Base-by-base conservation (phyloP, 306 rosid species). In the Castanospermum australe region DNA sequence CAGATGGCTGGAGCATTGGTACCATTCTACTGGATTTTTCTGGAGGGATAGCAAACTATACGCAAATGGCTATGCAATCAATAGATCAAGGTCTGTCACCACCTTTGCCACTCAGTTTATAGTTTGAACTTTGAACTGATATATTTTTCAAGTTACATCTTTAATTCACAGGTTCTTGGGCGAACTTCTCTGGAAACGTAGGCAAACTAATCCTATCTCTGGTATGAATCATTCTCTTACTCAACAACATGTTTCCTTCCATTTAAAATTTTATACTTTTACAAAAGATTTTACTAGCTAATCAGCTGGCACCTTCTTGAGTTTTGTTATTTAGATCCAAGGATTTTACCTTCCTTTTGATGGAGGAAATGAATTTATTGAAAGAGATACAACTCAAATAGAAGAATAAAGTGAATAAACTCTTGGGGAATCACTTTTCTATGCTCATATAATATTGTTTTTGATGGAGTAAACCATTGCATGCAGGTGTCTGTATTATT, bases 121-220 rank as follows among this genome's bases (percentile, higher is more conserved):
- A 56, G 21, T 45, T 65, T 72, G 9, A n/a, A n/a, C n/a, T n/a
- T n/a, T n/a, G n/a, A 74, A 71, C 8, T 72, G 5, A 75, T 22
- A 36, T 50, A n/a, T 47, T 62, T 35, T 44, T 30, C 54, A 87
- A 52, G 48, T 44, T 44, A 56, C 21, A 30, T 41, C 5, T 50
- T 65, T 44, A 0, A 22, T 84, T 79, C 83, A 11, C 89, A 90
- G 97, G 57, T 85, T 92, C 97, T 54, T 90, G 88, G 98, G 89
- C 87, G 71, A 91, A 91, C 83, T 85, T 91, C 12, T 93, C 81
- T 68, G 98, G 97, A 30, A 93, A 93, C 66, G 83, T 93, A 39
- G 98, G 94, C 21, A 93, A 93, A 86, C 75, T 91, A 33, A 12
- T 91, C 67, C 88, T 93, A 13, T 82, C 98, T 71, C 75, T 91